Percentiles rank a stretch among this genome's conserved stretches.
Evolutionary conservation across 192 early-diverging fungal species (phyloP).

Genomic region (Coemansia sp.): DNA sequence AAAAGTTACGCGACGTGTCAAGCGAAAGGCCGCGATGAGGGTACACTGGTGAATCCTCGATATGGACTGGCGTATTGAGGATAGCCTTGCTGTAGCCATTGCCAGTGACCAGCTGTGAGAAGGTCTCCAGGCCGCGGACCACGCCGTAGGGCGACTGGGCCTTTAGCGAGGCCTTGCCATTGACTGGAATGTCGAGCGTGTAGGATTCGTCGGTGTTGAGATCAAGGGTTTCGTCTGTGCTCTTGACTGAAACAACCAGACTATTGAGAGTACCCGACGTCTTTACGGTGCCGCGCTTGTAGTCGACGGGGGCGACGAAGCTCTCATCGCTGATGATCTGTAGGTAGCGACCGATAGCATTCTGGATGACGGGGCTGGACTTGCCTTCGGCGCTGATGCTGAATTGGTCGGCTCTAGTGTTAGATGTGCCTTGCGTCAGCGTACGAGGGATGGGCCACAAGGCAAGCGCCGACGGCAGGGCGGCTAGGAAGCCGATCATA

Average conservation of each 20-base stretch:
- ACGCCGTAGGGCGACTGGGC: slow-evolving; percentile 66
- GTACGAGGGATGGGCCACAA: slow-evolving; percentile 46
- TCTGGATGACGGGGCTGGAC: slow-evolving; percentile 14
- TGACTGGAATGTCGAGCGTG: slow-evolving; percentile 59
- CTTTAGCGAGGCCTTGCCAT: slow-evolving; percentile 54
- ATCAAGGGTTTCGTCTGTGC: slow-evolving; percentile 43
- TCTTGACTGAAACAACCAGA: slow-evolving; percentile 24
- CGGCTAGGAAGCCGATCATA: slow-evolving; percentile 33
- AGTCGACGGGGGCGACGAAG: slow-evolving; percentile 40
- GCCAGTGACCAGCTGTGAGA: slow-evolving; percentile 63
- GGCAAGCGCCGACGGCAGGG: slow-evolving; percentile 28
- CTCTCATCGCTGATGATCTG: slow-evolving; percentile 33
- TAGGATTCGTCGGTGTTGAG: slow-evolving; percentile 67
- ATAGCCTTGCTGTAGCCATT: slow-evolving; percentile 54
- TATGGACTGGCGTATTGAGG: slow-evolving; percentile 58
- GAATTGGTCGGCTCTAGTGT: slow-evolving; percentile 24
- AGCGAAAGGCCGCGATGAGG: slow-evolving; percentile 67
- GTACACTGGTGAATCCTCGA: slow-evolving; percentile 63
- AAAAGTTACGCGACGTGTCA: slow-evolving; percentile 69
- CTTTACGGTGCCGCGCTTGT: slow-evolving; percentile 31
- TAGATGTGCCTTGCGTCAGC: slow-evolving; percentile 28
- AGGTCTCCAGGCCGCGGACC: slow-evolving; percentile 68
- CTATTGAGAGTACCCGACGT: slow-evolving; percentile 25
- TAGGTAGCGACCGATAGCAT: slow-evolving; percentile 34
- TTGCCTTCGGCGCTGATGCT: slow-evolving; percentile 22